A percentile compares a stretch with the other conserved stretches of the same genome.
These are phyloP conservation scores for Barnettozyma hawaiiensis DNA, from an alignment of 1,139 yeast genomes.

Conservation along the genomic window DNA sequence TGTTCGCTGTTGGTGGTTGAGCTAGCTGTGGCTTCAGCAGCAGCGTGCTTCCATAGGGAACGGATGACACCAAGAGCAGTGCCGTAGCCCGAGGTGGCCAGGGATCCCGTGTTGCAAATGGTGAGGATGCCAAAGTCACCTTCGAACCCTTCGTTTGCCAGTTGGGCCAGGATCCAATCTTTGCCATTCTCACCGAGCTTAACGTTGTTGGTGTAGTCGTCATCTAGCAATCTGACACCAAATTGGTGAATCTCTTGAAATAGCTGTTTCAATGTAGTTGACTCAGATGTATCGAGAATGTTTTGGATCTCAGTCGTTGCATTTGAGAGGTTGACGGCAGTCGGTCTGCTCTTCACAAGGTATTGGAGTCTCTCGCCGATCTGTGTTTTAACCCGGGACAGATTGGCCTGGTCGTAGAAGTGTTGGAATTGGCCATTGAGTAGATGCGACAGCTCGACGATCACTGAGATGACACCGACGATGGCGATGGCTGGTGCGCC, in stretches of 20 bases:
- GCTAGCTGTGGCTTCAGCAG: constrained; percentile 15
- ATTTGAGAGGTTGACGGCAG: constrained; percentile 88
- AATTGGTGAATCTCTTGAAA: constrained; percentile 41
- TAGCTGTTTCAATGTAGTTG: constrained; percentile 29
- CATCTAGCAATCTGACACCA: constrained; percentile 57
- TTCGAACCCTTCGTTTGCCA: constrained; percentile 43
- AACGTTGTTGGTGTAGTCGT: constrained; percentile 71
- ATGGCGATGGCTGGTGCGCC: constrained; percentile 99
- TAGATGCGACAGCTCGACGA: constrained; percentile 50
- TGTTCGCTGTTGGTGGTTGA: constrained; percentile 25
- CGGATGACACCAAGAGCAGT: constrained; percentile 92
- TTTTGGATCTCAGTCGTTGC: constrained; percentile 59
- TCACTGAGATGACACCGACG: constrained; percentile 83
- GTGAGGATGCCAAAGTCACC: constrained; percentile 80
- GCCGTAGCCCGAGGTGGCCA: constrained; percentile 97
- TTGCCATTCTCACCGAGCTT: constrained; percentile 80
- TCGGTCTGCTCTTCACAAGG: constrained; percentile 78
- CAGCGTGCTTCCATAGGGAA: constrained; percentile 48
- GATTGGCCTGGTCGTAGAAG: constrained; percentile 31
- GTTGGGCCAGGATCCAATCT: constrained; percentile 48
- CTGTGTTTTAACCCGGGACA: constrained; percentile 28
- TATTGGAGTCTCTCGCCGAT: constrained; percentile 50
- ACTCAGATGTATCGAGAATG: constrained; percentile 28
- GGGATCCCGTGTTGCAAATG: constrained; percentile 80
- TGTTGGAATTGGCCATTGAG: constrained; percentile 27